Conservation (phyloP, 2,329 filamentous ascomycete species). For the Neopestalotiopsis sp. region DNA sequence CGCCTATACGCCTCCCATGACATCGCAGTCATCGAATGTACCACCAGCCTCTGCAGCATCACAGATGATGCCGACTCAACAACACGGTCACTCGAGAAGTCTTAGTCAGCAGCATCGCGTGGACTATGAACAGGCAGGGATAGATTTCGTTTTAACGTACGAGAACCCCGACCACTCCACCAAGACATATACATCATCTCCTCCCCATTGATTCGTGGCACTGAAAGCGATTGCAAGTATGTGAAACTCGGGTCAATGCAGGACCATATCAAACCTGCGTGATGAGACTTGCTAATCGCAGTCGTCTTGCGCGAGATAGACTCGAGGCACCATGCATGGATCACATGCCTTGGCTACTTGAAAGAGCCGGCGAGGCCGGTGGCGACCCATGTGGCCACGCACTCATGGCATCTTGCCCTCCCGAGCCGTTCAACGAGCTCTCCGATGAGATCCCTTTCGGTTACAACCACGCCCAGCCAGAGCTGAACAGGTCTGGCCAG, state of each 20-base stretch:
- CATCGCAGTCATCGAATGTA: conserved; percentile 46
- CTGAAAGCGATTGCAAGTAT: conserved; percentile 6
- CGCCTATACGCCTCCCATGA: conserved; percentile 55
- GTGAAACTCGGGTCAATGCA: conserved; percentile 8
- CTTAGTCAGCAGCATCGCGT: conserved; percentile 43
- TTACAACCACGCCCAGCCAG: conserved; percentile 42
- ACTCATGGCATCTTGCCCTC: conserved; percentile 90
- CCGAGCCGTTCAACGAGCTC: conserved; percentile 62
- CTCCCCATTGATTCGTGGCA: conserved; percentile 52
- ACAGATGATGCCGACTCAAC: conserved; percentile 38
- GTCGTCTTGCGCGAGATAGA: conserved; percentile 57
- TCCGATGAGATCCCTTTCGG: conserved; percentile 60
- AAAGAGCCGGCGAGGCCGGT: conserved; percentile 62
- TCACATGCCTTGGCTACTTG: conserved; percentile 81
- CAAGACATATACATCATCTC: conserved; percentile 71
- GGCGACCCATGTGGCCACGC: conserved; percentile 84
- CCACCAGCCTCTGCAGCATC: conserved; percentile 44
- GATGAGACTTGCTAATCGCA: conserved; percentile 49
- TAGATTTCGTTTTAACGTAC: conserved; percentile 93
- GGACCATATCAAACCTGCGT: neutral
- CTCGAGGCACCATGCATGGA: conserved; percentile 94
- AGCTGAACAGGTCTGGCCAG: conserved; percentile 51
- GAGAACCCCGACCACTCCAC: conserved; percentile 59
- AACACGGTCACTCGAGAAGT: conserved; percentile 34
- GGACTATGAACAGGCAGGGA: conserved; percentile 83